Evolutionary conservation across 2,329 filamentous ascomycete species (phyloP), one percentile per base, ranked within the genome.

Genomic region (Fusarium subglutinans): DNA sequence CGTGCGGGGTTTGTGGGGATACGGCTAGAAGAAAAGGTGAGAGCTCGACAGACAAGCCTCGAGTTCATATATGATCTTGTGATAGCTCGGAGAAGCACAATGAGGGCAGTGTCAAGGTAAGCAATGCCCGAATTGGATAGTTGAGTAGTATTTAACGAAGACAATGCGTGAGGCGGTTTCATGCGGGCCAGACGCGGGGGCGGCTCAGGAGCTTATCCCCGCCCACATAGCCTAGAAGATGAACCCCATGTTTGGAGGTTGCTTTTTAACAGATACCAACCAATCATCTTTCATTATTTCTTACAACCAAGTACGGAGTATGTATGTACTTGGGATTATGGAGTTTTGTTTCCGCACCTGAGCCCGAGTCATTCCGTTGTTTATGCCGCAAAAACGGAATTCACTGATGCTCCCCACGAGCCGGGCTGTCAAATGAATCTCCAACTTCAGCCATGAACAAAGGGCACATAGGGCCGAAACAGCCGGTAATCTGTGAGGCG

Each of bases 21-120:
- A 61, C 56, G 58, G 63, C 58, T 60, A 33, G 48, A 41, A 51
- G 43, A 61, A 47, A 48, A 54, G 33, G 28, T 43, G 28, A 50
- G 57, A 53, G 45, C 50, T 64, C 53, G 63, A 28, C 48, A 55
- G 54, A 68, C 22, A 50, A 72, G 48, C 15, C 63, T 65, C 10
- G 63, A 56, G 63, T 57, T 76, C 72, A 72, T 76, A 66, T 65
- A 76, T 24, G 24, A 63, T 69, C n/a, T 33, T 54, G 30, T 28
- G 33, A 62, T n/a, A 22, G 50, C 26, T 62, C 35, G 35, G 30
- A 48, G 37, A 67, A 67, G 14, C n/a, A 40, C 63, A 54, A 26
- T 11, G 10, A 55, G 15, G 35, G 28, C 14, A 63, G 22, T 41
- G n/a, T 24, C 26, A 60, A 60, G 26, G 62, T 59, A 53, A 44